Evolutionary conservation across 1,284 basidiomycete species (phyloP).

Genomic region (Fomitiporia mediterranea): DNA sequence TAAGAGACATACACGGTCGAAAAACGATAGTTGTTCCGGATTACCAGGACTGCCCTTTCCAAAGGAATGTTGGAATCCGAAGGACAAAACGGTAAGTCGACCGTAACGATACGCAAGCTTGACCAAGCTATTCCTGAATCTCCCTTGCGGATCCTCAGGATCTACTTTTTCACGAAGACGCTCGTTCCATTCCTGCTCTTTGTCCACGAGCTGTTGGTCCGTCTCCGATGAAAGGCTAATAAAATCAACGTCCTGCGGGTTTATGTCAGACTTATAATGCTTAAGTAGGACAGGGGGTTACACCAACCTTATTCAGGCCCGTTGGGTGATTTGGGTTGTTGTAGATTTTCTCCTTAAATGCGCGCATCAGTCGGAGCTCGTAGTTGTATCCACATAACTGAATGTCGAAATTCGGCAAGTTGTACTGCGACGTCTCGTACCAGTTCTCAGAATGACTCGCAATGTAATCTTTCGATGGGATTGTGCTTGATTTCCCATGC

Average conservation of each 20-base stretch:
- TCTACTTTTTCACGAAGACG: constrained; percentile 45
- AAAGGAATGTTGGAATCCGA: constrained; percentile 73
- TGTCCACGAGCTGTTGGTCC: constrained; percentile 55
- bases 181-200: constrained; percentile 52
- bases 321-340: constrained; percentile 70
- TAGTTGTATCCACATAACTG: constrained; percentile 71
- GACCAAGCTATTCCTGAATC: constrained; percentile 60
- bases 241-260: constrained; percentile 52
- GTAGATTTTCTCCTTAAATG: constrained; percentile 61
- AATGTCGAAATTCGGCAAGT: constrained; percentile 68
- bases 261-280: neutral
- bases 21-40: constrained; percentile 56
- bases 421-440: constrained; percentile 66
- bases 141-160: constrained; percentile 45
- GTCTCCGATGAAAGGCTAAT: constrained; percentile 58
- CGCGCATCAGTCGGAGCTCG: constrained; percentile 58
- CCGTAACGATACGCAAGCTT: constrained; percentile 65
- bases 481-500: constrained; percentile 77
- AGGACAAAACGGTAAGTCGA: constrained; percentile 63
- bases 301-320: constrained; percentile 61
- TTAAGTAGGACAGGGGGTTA: neutral
- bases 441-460: constrained; percentile 70
- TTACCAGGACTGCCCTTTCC: constrained; percentile 40
- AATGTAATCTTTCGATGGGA: constrained; percentile 69
- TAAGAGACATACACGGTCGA: constrained; percentile 68